Conservation (phyloP, 805 yeast genomes). For the Candida vaughaniae region DNA sequence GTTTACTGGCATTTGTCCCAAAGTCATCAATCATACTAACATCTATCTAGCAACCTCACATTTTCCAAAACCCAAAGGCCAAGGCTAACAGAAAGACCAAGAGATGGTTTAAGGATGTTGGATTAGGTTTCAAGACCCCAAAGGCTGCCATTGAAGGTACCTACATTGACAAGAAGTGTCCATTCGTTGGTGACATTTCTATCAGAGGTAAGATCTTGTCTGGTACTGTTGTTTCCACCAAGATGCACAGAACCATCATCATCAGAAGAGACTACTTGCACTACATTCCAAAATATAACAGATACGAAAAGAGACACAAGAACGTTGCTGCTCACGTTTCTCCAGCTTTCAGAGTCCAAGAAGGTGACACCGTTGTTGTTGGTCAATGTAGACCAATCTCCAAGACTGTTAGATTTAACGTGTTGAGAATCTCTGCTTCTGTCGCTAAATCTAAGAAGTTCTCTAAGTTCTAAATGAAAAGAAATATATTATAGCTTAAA, state of each 20-base stretch:
- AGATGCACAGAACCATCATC: conserved; percentile 99
- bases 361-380: conserved; percentile 98
- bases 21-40: too few relatives aligned
- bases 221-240: conserved; percentile 99
- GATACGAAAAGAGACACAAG: conserved; percentile 99
- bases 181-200: conserved; percentile 94
- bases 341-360: conserved; percentile 99
- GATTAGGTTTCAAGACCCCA: conserved; percentile 99
- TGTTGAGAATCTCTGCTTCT: conserved; percentile 89
- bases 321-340: conserved; percentile 99
- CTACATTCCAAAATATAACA: conserved; percentile 99
- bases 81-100: conserved; percentile 98
- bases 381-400: conserved; percentile 99
- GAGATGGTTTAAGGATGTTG: conserved; percentile 99
- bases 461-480: conserved; percentile 96
- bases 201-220: conserved; percentile 99
- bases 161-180: conserved; percentile 99
- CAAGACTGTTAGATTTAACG: conserved; percentile 99
- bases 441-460: conserved; percentile 91
- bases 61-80: conserved; percentile 99
- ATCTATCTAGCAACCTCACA: conserved; percentile 94
- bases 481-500: conserved; percentile 6
- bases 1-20: too few relatives aligned
- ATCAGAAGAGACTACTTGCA: conserved; percentile 99
- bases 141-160: conserved; percentile 96